Percentiles rank a stretch among this genome's conserved stretches.
Conservation (phyloP, 225 moss, liverwort and hornwort genomes). For the Marchantia polymorpha region DNA sequence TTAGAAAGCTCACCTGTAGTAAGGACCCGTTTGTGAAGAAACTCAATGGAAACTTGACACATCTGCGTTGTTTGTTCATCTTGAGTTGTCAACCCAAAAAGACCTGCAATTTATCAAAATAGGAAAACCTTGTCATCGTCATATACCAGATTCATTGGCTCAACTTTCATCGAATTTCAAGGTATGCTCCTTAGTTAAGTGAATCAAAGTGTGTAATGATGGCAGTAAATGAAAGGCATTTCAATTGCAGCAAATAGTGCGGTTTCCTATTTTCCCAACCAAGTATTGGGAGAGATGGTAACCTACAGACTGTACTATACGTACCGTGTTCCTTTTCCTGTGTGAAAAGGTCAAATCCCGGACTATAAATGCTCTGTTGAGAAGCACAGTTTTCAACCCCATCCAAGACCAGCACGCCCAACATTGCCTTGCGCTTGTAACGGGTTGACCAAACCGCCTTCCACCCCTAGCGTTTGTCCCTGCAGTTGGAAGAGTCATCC, state of each 20-base stretch:
- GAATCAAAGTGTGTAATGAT: too few species aligned
- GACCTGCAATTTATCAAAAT: too few species aligned
- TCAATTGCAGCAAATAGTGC: background rate
- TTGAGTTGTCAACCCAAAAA: background rate
- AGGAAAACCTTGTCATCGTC: too few species aligned
- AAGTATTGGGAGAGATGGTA: too few species aligned
- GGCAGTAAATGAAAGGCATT: too few species aligned
- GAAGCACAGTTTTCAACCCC: conserved; percentile 33
- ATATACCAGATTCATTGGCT: too few species aligned
- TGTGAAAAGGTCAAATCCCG: too few species aligned
- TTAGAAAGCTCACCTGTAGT: background rate
- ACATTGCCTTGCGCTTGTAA: conserved; percentile 80
- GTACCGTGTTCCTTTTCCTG: too few species aligned
- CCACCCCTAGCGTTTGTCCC: conserved; percentile 84
- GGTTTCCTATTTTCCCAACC: background rate
- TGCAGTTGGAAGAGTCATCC: conserved; percentile 28
- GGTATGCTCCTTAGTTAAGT: too few species aligned
- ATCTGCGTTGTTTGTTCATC: background rate
- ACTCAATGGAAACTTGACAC: background rate
- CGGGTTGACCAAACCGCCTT: conserved; percentile 71
- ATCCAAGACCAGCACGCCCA: conserved; percentile 89
- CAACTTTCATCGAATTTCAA: too few species aligned
- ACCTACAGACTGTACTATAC: too few species aligned
- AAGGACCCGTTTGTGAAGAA: background rate
- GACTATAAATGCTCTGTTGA: background rate